Conservation (phyloP, 2,329 filamentous ascomycete genomes). For the Drechslerella dactyloides region DNA sequence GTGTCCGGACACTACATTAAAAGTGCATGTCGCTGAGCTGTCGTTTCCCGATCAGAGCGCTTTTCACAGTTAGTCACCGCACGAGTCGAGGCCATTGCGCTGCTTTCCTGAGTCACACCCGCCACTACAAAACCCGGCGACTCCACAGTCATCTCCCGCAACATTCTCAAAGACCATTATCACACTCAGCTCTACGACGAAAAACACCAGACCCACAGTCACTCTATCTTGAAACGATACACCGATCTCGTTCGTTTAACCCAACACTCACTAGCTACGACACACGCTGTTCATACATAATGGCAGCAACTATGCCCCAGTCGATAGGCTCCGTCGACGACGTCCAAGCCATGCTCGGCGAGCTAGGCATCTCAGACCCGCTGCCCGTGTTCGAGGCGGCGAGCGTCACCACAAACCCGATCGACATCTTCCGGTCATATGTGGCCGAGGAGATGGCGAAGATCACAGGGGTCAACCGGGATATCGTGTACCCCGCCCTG, state of each 20-base stretch:
- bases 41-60: conserved; percentile 14
- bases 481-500: conserved; percentile 75
- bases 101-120: conserved; percentile 37
- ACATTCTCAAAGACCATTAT: conserved; percentile 14
- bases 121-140: conserved; percentile 11
- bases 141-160: conserved; percentile 10
- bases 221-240: conserved; percentile 5
- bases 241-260: not conserved
- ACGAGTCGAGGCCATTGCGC: not conserved
- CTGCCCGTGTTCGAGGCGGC: conserved; percentile 62
- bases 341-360: conserved; percentile 53
- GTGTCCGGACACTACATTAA: not conserved
- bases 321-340: conserved; percentile 52
- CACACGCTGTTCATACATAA: conserved; percentile 19
- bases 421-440: conserved; percentile 80
- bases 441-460: conserved; percentile 72
- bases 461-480: conserved; percentile 72
- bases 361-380: conserved; percentile 53
- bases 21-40: conserved; percentile 27
- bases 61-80: conserved; percentile 13
- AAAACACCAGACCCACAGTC: not conserved
- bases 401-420: conserved; percentile 73
- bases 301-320: conserved; percentile 43
- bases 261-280: not conserved
- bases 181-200: conserved; percentile 5